A percentile compares a stretch with the other conserved stretches of the same genome.
Evolutionary conservation across 2,329 filamentous ascomycete genomes (phyloP).

Genomic region (Microdochium trichocladiopsis): DNA sequence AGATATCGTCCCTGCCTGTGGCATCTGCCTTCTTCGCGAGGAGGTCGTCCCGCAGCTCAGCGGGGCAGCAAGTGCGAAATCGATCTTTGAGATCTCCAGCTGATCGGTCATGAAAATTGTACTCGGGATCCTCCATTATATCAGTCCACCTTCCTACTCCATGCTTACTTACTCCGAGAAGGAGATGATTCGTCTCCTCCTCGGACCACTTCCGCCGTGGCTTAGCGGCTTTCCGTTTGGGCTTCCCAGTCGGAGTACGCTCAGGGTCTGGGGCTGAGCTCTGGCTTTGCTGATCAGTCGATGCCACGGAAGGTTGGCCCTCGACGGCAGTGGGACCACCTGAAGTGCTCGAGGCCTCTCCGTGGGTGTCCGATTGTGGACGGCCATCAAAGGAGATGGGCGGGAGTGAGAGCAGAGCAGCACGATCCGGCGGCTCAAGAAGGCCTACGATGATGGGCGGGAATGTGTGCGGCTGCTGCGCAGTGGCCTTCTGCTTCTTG

Average conservation of each 20-base stretch:
- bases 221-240: constrained; percentile 47
- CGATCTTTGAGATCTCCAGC: constrained; percentile 60
- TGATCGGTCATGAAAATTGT: constrained; percentile 53
- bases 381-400: constrained; percentile 52
- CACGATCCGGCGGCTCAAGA: constrained; percentile 53
- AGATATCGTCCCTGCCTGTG: constrained; percentile 12
- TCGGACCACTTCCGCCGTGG: constrained; percentile 58
- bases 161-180: constrained; percentile 54
- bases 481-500: constrained; percentile 54
- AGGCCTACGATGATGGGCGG: constrained; percentile 61
- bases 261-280: constrained; percentile 21
- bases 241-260: constrained; percentile 25
- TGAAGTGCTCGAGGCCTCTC: constrained; percentile 29
- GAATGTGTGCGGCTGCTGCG: constrained; percentile 44
- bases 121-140: constrained; percentile 54
- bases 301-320: constrained; percentile 7
- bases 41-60: constrained; percentile 43
- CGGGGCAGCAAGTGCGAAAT: constrained; percentile 59
- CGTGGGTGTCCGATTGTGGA: constrained; percentile 29
- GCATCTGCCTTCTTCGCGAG: constrained; percentile 18
- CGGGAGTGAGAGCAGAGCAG: constrained; percentile 47
- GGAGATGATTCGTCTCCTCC: constrained; percentile 54
- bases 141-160: constrained; percentile 60
- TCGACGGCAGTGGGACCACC: constrained; percentile 4
- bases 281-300: not conserved